A percentile compares a stretch with the other conserved stretches of the same genome.
Conservation (phyloP, 1,139 yeast genomes). For the Candida sanyaensis region DNA sequence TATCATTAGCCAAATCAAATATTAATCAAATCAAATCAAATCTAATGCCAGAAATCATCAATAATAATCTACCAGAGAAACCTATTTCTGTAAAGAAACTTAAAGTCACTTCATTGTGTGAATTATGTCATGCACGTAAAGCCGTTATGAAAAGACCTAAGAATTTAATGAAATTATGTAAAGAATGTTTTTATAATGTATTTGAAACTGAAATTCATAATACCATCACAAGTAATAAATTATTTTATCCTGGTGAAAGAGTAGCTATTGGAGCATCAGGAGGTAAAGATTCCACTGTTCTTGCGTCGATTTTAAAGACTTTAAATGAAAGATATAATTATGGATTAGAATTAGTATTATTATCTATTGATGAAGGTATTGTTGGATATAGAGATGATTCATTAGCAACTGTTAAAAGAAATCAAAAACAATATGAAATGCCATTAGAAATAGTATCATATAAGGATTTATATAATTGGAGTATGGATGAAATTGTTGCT, state of each 20-base stretch:
- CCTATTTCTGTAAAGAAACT: constrained; percentile 22
- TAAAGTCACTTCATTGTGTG: constrained; percentile 61
- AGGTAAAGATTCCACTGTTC: constrained; percentile 95
- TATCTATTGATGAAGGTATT: constrained; percentile 96
- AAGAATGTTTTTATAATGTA: constrained; percentile 83
- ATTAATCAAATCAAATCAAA: neutral
- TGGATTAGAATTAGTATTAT: constrained; percentile 76
- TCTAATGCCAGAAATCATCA: constrained; percentile 8
- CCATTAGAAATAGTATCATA: constrained; percentile 90
- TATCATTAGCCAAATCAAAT: neutral
- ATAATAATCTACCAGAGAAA: neutral
- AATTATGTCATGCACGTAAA: constrained; percentile 80
- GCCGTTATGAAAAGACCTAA: constrained; percentile 93
- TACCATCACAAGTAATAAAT: constrained; percentile 69
- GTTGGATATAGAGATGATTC: constrained; percentile 97
- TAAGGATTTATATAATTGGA: constrained; percentile 89
- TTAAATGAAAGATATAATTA: constrained; percentile 86
- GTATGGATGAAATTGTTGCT: constrained; percentile 97
- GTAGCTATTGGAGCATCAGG: constrained; percentile 99
- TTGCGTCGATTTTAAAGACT: constrained; percentile 85
- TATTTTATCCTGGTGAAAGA: constrained; percentile 78
- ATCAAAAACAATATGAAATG: constrained; percentile 83
- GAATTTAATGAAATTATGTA: constrained; percentile 88
- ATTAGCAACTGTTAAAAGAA: constrained; percentile 92
- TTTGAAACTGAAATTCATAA: constrained; percentile 96